Evolutionary conservation across 2,329 filamentous ascomycete species (phyloP).

Genomic region (Furcasterigmium furcatum): DNA sequence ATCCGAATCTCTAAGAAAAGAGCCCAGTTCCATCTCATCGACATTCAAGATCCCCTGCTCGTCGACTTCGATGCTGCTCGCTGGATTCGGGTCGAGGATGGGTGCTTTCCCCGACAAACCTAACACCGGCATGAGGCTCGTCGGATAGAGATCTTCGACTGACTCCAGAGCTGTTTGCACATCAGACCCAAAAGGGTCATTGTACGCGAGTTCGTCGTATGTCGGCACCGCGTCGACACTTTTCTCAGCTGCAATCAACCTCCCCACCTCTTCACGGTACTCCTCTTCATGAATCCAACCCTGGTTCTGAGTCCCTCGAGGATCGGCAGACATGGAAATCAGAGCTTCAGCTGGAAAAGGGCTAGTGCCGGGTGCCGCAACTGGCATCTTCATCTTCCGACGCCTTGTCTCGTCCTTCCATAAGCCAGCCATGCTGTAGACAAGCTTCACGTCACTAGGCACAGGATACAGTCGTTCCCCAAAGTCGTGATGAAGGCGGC

Average conservation of each 20-base stretch:
- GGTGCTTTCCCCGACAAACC: constrained; percentile 29
- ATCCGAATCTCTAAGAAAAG: constrained; percentile 50
- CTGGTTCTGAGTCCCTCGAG: constrained; percentile 66
- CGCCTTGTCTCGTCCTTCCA: constrained; percentile 88
- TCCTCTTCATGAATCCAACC: constrained; percentile 94
- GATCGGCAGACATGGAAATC: constrained; percentile 84
- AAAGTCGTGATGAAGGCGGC: constrained; percentile 86
- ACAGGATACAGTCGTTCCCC: constrained; percentile 66
- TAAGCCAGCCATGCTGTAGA: constrained; percentile 89
- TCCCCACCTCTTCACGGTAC: constrained; percentile 61
- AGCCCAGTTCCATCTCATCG: constrained; percentile 43
- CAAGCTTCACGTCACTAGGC: constrained; percentile 70
- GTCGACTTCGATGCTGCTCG: constrained; percentile 59
- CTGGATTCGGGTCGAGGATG: constrained; percentile 23
- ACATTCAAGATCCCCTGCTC: constrained; percentile 52
- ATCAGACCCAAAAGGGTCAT: constrained; percentile 45
- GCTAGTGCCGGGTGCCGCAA: constrained; percentile 61
- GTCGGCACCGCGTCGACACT: constrained; percentile 37
- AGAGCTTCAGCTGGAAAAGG: constrained; percentile 80
- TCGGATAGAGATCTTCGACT: constrained; percentile 81
- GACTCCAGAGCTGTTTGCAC: constrained; percentile 81
- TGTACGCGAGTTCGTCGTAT: constrained; percentile 66
- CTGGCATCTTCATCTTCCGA: constrained; percentile 68
- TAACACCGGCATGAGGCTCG: constrained; percentile 52
- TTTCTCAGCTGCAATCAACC: constrained; percentile 63